Percentiles rank a stretch among this genome's conserved stretches.
Evolutionary conservation across 73 alveolate species (phyloP).

Genomic region (Paramecium tetraurelia): DNA sequence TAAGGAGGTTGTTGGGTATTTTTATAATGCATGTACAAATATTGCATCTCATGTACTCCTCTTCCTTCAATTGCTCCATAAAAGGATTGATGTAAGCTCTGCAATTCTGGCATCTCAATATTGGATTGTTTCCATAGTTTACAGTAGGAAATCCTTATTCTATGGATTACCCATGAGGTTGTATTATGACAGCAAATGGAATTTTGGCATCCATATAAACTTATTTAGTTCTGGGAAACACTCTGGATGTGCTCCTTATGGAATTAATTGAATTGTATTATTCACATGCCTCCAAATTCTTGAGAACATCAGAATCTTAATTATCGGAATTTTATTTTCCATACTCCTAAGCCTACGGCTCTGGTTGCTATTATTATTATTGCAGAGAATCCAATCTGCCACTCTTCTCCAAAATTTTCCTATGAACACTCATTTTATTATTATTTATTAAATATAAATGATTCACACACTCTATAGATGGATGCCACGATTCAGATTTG

Average conservation of each 20-base stretch:
- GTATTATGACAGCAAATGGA: slow-evolving; percentile 22
- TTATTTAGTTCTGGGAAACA: not conserved
- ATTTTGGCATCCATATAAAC: slow-evolving; percentile 15
- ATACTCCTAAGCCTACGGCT: not conserved
- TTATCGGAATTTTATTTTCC: not conserved
- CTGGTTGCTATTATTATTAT: not conserved
- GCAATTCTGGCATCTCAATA: slow-evolving; percentile 89
- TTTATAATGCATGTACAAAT: slow-evolving; percentile 74
- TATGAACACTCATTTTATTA: slow-evolving; percentile 28
- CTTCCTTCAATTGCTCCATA: slow-evolving; percentile 77
- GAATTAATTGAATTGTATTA: not conserved
- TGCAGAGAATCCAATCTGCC: not conserved
- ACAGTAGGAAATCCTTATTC: slow-evolving; percentile 69
- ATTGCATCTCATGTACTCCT: slow-evolving; percentile 86
- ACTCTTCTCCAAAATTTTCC: not conserved
- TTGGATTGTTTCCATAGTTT: slow-evolving; percentile 66
- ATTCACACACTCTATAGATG: not conserved
- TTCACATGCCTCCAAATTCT: not conserved
- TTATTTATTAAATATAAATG: not conserved
- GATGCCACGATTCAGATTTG: slow-evolving; percentile 12
- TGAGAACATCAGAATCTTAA: not conserved
- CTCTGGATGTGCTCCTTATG: not conserved
- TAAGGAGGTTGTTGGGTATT: slow-evolving; percentile 47
- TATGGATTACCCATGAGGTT: slow-evolving; percentile 26
- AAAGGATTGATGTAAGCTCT: slow-evolving; percentile 94